phyloP scores from a whole-genome alignment of 2,329 filamentous ascomycete genomes.

The Neonectria coccinea region DNA sequence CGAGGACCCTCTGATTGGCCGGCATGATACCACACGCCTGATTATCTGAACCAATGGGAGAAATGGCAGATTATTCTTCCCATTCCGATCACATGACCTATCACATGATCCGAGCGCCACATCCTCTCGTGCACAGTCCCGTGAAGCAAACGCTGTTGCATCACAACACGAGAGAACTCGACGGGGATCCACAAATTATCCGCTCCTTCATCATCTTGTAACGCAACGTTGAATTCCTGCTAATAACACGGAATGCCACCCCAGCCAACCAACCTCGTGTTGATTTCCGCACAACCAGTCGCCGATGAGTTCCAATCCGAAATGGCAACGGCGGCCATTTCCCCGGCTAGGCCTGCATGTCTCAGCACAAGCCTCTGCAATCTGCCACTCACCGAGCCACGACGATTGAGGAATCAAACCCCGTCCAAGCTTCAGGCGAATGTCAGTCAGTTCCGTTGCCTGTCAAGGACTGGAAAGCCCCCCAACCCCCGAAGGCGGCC shows the following conservation, averaged over 20 bases:
- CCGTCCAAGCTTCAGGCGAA: constrained; percentile 3
- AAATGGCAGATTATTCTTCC: constrained; percentile 11
- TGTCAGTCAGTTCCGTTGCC: neutral
- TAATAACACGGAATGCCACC: neutral
- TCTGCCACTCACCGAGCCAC: neutral
- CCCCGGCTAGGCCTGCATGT: neutral
- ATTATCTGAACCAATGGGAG: neutral
- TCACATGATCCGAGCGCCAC: neutral
- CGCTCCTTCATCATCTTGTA: constrained; percentile 12
- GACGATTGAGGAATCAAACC: neutral
- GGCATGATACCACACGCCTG: neutral
- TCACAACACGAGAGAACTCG: neutral
- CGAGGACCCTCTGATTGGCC: constrained; percentile 32
- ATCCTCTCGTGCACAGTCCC: neutral
- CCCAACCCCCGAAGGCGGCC: constrained; percentile 9
- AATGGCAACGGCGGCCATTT: neutral
- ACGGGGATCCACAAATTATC: constrained; percentile 16
- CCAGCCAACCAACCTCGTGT: neutral
- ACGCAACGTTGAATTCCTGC: neutral
- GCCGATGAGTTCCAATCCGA: neutral
- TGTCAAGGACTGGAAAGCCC: neutral
- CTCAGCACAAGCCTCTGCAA: neutral
- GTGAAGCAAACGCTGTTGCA: constrained; percentile 16
- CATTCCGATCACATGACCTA: neutral
- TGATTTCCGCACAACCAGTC: neutral